Conservation (phyloP, 176 grass and related monocot species). For the Hordeum vulgare region DNA sequence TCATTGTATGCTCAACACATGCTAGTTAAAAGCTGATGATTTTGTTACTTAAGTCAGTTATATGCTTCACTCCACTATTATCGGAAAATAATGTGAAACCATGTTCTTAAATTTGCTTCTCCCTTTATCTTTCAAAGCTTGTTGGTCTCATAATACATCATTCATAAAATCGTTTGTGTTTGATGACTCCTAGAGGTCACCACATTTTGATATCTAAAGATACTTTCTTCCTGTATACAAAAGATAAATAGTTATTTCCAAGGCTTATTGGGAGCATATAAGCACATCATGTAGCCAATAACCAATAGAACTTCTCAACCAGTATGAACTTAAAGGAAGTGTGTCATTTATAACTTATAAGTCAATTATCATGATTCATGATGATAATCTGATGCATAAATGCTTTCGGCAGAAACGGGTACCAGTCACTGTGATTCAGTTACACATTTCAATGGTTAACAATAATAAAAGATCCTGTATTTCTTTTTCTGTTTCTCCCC, state of each 20-base stretch:
- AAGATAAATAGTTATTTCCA: not conserved
- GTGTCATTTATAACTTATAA: not conserved
- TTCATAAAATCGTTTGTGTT: not conserved
- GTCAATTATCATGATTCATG: not conserved
- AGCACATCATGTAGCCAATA: not conserved
- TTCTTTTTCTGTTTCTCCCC: not conserved
- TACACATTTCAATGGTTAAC: not conserved
- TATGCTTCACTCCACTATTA: not conserved
- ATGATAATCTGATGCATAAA: not conserved
- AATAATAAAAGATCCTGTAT: not conserved
- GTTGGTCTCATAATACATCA: not conserved
- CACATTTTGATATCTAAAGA: not conserved
- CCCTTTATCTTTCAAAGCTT: not conserved
- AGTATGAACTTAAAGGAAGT: not conserved
- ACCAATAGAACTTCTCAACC: not conserved
- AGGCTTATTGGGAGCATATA: not conserved
- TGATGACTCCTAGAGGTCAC: not conserved
- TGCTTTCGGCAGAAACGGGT: not conserved
- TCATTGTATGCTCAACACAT: not conserved
- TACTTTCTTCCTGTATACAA: not conserved
- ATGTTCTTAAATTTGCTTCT: not conserved
- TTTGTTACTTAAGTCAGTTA: not conserved
- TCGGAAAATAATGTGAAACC: not conserved
- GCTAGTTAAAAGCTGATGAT: not conserved
- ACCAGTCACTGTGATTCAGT: not conserved